Evolutionary conservation across 2,329 filamentous ascomycete genomes (phyloP), one percentile per base, ranked within the genome.

Genomic region (Cladosporium sp.): DNA sequence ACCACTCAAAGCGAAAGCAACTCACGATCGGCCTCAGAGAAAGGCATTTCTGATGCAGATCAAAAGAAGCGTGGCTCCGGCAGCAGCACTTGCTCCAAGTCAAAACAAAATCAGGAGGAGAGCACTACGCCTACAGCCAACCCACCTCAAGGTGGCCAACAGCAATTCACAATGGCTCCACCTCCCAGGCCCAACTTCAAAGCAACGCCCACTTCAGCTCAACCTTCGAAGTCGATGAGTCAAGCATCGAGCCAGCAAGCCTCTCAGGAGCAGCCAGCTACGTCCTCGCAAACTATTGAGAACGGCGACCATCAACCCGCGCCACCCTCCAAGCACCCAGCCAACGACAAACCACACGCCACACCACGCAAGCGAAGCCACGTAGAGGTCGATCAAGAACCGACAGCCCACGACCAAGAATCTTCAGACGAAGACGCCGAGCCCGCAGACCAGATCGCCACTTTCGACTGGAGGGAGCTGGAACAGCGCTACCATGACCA

Each of bases 391-490:
- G 51, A 55, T n/a, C 32, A 63, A 15, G 24, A 49, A 12, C 4
- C 21, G 1, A 14, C 30, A 26, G 34, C n/a, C 11, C 26, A 24
- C 36, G 51, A 64, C 14, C 24, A 55, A 36, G 59, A 62, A 3
- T 18, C 34, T 44, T 26, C 36, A 44, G 61, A 64, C 32, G 47
- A 47, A 21, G 36, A 60, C 32, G n/a, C 52, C 24, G 65, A 72
- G 10, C 75, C 74, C 12, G 59, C 71, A n/a, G 70, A 74, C 14
- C 65, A 55, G 62, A 79, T 92, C 67, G 78, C 80, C 55, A 64
- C 79, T 74, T 92, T 91, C 73, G 87, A 93, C 78, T 97, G 93
- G 93, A 82, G 88, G 2, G 85, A 89, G n/a, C 88, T 97, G 36
- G 85, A 93, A 76, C 75, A 81, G 1, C 86, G 87, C 51, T 96